These are phyloP conservation scores for Claviceps africana DNA, from an alignment of 2,329 filamentous ascomycete genomes.

Conservation along the genomic window DNA sequence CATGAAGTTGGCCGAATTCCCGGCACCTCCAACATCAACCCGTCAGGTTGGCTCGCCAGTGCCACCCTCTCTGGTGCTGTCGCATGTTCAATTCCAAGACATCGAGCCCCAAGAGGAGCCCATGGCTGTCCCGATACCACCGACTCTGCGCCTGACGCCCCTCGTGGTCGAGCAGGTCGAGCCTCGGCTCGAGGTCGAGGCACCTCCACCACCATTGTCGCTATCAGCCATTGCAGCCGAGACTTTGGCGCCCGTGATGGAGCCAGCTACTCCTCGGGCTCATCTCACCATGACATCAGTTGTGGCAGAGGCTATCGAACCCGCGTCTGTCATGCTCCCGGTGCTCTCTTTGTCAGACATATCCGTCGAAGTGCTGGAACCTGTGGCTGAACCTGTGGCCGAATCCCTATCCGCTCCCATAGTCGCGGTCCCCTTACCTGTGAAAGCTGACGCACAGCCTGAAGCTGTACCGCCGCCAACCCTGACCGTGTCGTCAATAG, in stretches of 20 bases:
- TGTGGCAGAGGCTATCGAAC: constrained; percentile 17
- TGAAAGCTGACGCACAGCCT: background rate
- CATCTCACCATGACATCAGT: constrained; percentile 19
- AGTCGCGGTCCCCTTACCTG: constrained; percentile 1
- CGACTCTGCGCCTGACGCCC: constrained; percentile 15
- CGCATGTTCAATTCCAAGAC: constrained; percentile 28
- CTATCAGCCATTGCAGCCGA: constrained; percentile 20
- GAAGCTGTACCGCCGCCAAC: constrained; percentile 6
- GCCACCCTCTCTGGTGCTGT: constrained; percentile 27
- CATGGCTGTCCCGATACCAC: constrained; percentile 16
- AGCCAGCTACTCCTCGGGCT: constrained; percentile 9
- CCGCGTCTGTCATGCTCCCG: constrained; percentile 1
- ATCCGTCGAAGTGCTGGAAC: constrained; percentile 13
- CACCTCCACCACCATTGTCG: constrained; percentile 12
- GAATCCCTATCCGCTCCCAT: constrained; percentile 10
- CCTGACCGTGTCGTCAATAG: constrained; percentile 18
- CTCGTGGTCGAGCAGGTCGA: constrained; percentile 18
- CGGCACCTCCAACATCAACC: constrained; percentile 34
- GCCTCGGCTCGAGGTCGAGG: constrained; percentile 14
- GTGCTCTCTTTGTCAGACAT: constrained; percentile 15
- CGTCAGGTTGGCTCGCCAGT: constrained; percentile 16
- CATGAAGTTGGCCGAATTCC: constrained; percentile 39
- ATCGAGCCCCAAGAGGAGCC: constrained; percentile 29
- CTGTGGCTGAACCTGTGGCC: constrained; percentile 14
- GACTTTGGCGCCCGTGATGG: constrained; percentile 20